These are phyloP conservation scores for Elongisporangium undulatum DNA, from an alignment of 352 stramenopile species.

Conservation along the genomic window DNA sequence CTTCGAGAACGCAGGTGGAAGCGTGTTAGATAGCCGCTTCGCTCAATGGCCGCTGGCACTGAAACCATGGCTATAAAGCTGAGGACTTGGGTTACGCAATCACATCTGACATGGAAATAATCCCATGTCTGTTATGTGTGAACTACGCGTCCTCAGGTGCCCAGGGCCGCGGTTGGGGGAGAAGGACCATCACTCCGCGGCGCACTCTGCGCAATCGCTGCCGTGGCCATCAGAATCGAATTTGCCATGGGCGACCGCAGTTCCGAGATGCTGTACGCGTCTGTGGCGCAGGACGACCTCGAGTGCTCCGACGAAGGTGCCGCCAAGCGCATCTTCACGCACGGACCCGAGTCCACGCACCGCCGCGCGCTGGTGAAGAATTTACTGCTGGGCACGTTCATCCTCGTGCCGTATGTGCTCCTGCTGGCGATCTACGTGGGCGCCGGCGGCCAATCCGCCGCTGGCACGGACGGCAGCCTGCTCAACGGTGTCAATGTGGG, in stretches of 20 bases:
- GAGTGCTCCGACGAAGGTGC: conserved; percentile 37
- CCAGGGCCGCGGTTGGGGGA: neutral
- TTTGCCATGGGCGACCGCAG: conserved; percentile 8
- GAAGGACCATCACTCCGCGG: neutral
- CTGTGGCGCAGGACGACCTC: conserved; percentile 63
- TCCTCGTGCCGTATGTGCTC: conserved; percentile 61
- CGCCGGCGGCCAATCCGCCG: conserved; percentile 6
- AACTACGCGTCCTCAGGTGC: neutral
- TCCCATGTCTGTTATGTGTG: neutral
- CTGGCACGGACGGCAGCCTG: neutral
- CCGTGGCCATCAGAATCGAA: conserved; percentile 1
- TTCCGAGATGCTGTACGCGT: conserved; percentile 57
- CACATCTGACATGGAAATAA: neutral
- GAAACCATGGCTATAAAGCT: neutral
- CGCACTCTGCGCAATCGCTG: neutral
- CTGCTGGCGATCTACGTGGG: conserved; percentile 50
- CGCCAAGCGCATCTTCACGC: conserved; percentile 37
- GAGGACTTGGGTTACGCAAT: neutral
- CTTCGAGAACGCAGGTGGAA: neutral
- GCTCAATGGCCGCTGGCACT: neutral
- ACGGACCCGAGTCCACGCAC: conserved; percentile 34
- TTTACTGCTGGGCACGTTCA: conserved; percentile 37
- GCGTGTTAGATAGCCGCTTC: conserved; percentile 1
- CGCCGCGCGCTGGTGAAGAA: conserved; percentile 51
- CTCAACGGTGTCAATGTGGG: conserved; percentile 1